Percentiles rank a stretch among this genome's conserved stretches.
Conservation (phyloP, 2,329 filamentous ascomycete genomes). For the Ceratocystis lukuohia region DNA sequence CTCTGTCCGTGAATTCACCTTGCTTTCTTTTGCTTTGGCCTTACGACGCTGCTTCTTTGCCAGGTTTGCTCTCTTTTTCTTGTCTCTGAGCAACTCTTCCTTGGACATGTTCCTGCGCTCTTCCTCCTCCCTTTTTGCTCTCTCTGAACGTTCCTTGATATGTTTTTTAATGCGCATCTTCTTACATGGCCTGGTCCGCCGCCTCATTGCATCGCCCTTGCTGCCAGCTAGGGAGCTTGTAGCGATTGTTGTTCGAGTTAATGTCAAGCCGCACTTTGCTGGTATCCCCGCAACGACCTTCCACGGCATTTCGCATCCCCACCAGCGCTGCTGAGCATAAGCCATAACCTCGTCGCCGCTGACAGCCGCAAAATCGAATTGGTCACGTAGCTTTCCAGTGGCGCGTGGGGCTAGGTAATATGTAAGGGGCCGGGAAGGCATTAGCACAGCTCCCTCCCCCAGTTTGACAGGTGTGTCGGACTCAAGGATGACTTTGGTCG, state of each 20-base stretch:
- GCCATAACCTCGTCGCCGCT: constrained; percentile 38
- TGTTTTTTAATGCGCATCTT: constrained; percentile 42
- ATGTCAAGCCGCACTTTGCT: constrained; percentile 25
- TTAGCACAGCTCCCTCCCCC: constrained; percentile 28
- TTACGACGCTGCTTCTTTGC: constrained; percentile 46
- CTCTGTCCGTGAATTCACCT: constrained; percentile 33
- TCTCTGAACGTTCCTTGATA: constrained; percentile 31
- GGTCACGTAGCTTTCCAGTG: constrained; percentile 27
- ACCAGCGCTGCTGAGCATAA: constrained; percentile 33
- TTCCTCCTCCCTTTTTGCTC: constrained; percentile 29
- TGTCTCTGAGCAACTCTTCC: constrained; percentile 39
- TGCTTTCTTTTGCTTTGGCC: constrained; percentile 44
- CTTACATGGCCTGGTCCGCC: constrained; percentile 36
- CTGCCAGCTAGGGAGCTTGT: neutral
- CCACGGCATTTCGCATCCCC: constrained; percentile 50
- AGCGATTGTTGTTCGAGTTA: constrained; percentile 13
- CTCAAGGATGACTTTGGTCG: constrained; percentile 39
- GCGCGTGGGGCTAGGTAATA: constrained; percentile 36
- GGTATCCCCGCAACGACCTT: constrained; percentile 34
- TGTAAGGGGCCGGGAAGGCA: constrained; percentile 30
- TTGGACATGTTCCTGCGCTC: constrained; percentile 31
- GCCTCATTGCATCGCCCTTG: neutral
- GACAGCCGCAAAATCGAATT: constrained; percentile 31
- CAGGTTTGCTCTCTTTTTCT: constrained; percentile 48
- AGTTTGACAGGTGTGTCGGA: constrained; percentile 27